Conservation (phyloP, 306 rosid genomes). For the Quercus gilva region DNA sequence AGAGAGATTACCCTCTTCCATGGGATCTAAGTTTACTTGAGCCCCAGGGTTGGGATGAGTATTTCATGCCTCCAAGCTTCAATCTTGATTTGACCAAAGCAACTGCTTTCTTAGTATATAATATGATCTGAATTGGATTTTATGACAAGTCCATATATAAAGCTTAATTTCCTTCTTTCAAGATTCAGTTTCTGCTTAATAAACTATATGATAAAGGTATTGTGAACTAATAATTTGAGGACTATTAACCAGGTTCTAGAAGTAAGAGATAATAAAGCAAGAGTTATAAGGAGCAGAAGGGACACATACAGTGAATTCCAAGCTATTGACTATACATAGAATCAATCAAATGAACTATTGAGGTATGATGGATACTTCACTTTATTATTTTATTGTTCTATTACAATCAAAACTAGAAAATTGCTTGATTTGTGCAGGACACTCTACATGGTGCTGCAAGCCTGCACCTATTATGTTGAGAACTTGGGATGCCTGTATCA, state of each 20-base stretch:
- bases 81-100: neutral
- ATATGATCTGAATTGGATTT: neutral
- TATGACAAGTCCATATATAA: neutral
- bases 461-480: conserved; percentile 3
- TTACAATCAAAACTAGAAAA: conserved; percentile 12
- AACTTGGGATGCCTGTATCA: neutral
- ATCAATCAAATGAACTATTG: conserved; percentile 12
- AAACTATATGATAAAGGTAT: neutral
- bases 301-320: conserved; percentile 51
- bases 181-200: conserved; percentile 8
- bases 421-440: neutral
- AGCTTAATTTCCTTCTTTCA: neutral
- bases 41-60: neutral
- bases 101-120: neutral
- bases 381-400: conserved; percentile 8
- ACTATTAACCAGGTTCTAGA: conserved; percentile 66
- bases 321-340: conserved; percentile 52
- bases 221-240: conserved; percentile 18
- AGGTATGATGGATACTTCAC: conserved; percentile 32
- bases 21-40: conserved; percentile 1
- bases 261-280: conserved; percentile 59
- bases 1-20: neutral
- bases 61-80: neutral
- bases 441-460: neutral
- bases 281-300: conserved; percentile 69